Percentiles rank a stretch among this genome's conserved stretches.
phyloP scores from a whole-genome alignment of 345 rosid genomes.

The Murraya koenigii region DNA sequence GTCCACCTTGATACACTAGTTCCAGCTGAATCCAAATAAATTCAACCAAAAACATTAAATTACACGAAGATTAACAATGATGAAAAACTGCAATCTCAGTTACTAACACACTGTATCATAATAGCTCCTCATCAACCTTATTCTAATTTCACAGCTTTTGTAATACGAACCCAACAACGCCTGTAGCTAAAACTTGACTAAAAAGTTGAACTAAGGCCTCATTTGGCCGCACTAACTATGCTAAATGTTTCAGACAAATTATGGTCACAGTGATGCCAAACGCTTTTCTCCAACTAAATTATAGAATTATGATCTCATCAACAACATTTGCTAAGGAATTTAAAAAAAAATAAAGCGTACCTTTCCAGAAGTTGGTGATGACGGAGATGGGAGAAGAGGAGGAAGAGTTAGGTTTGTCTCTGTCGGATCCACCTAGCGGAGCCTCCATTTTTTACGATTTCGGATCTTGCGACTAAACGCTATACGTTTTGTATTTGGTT shows the following conservation, averaged over 20 bases:
- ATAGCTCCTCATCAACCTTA: not conserved
- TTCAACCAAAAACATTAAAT: not conserved
- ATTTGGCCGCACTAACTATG: no score
- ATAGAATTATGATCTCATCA: not conserved
- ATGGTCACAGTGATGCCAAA: not conserved
- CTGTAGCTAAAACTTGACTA: not conserved
- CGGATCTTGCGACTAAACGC: slow-evolving; percentile 21
- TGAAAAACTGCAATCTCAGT: not conserved
- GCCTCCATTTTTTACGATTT: slow-evolving; percentile 52
- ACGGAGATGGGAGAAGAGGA: slow-evolving; percentile 70
- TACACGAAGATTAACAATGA: not conserved
- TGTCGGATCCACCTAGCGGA: slow-evolving; percentile 66
- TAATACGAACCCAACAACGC: not conserved
- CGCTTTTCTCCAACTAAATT: not conserved
- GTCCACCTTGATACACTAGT: not conserved
- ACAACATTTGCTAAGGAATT: not conserved
- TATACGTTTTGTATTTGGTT: slow-evolving; percentile 13
- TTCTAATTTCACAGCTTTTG: not conserved
- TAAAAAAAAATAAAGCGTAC: slow-evolving; percentile 23
- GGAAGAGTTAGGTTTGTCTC: slow-evolving; percentile 59
- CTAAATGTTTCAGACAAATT: not conserved
- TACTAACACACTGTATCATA: not conserved
- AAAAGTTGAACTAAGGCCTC: not conserved
- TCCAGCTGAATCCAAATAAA: not conserved
- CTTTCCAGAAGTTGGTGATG: slow-evolving; percentile 93